Conservation (phyloP, 176 grass and related monocot genomes). For the Luzula sylvatica region DNA sequence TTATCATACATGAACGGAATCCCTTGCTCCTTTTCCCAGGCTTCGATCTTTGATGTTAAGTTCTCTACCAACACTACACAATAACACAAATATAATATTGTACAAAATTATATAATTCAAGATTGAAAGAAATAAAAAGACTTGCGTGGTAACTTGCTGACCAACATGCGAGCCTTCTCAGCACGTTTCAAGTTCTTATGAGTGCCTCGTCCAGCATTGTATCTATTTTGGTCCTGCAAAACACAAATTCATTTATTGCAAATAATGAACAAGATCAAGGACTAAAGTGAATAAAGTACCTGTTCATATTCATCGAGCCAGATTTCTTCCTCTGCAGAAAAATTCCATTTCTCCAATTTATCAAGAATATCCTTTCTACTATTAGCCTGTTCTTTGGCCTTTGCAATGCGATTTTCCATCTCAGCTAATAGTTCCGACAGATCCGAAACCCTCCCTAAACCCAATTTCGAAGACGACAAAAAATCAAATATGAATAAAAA, state of each 20-base stretch:
- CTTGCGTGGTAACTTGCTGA: conserved; percentile 76
- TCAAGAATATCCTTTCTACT: conserved; percentile 88
- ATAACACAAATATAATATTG: conserved; percentile 22
- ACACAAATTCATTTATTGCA: conserved; percentile 3
- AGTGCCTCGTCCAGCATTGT: conserved; percentile 74
- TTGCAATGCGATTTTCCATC: conserved; percentile 48
- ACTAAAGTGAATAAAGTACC: conserved; percentile 29
- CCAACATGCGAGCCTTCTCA: conserved; percentile 76
- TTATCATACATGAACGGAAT: conserved; percentile 71
- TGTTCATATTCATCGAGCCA: conserved; percentile 96
- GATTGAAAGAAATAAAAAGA: neutral
- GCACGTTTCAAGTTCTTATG: conserved; percentile 92
- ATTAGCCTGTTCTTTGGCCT: conserved; percentile 66
- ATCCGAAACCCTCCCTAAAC: conserved; percentile 43
- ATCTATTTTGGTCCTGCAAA: conserved; percentile 81
- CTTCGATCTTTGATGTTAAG: conserved; percentile 53
- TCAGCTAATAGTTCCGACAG: conserved; percentile 48
- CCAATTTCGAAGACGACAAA: neutral
- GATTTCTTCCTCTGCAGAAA: conserved; percentile 55
- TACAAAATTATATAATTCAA: conserved; percentile 2
- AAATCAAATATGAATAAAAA: too few relatives aligned
- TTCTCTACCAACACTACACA: conserved; percentile 67
- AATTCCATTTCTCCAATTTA: conserved; percentile 79
- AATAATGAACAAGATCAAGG: conserved; percentile 7
- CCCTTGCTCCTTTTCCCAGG: conserved; percentile 74